Evolutionary conservation across 2,329 filamentous ascomycete genomes (phyloP), one percentile per base, ranked within the genome.

Genomic region (Ophiosphaerella narmari): DNA sequence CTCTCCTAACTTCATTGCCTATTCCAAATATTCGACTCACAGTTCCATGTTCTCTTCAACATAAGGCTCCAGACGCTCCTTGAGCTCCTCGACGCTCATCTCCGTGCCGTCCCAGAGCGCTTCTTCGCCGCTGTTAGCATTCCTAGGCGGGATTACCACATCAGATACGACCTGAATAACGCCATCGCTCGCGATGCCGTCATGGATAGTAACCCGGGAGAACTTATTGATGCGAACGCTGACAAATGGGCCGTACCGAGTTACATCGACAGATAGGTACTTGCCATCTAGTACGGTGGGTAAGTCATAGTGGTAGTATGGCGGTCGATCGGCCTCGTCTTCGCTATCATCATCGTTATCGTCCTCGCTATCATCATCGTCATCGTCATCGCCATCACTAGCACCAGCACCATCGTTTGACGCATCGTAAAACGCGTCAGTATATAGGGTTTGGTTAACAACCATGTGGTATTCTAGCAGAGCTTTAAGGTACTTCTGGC

Each of bases 401-500:
- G 2, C 26, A 29, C 4, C 26, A 11, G 7, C 6, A 24, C 62
- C 55, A 6, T 68, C 59, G 24, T 62, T 54, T 59, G 76, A 75
- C 7, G 75, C 65, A 41, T 80, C 80, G 75, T 91, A 94, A 67
- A 87, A 89, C 5, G 86, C 88, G 67, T 96, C 92, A 5, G 87
- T 90, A 78, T 96, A 97, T 0, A 96, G 76, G 0, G 89, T 92
- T 51, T 86, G 81, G 64, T 89, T 84, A 36, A 85, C 81, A 1
- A 88, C 87, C 41, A 92, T 80, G 65, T 93, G 89, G 68, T 95
- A 95, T 75, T 90, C 79, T 13, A 95, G 78, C 39, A 96, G 77
- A 0, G 90, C 90, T 58, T 83, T 85, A 14, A 97, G 82, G 68
- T 90, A 96, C 71, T 86, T 86, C 56, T 82, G 78, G 1, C 92